These are phyloP conservation scores for Coniochaeta prunicola DNA, from an alignment of 2,329 filamentous ascomycete species.

Conservation along the genomic window DNA sequence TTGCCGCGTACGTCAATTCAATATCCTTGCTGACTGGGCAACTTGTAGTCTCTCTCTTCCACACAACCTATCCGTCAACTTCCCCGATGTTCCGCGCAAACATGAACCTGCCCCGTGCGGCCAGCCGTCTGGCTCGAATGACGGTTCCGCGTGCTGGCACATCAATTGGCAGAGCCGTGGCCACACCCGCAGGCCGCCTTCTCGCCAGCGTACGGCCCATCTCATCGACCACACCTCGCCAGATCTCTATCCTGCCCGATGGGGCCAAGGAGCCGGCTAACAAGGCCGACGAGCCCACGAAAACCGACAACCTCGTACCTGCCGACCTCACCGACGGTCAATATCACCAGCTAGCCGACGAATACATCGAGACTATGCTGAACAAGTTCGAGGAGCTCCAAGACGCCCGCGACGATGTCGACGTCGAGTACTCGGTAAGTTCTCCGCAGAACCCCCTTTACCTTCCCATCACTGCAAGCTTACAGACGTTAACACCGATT, in stretches of 20 bases:
- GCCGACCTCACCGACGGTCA: conserved; percentile 60
- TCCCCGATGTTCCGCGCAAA: conserved; percentile 4
- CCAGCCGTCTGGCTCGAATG: conserved; percentile 23
- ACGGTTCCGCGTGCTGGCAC: conserved; percentile 3
- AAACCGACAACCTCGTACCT: conserved; percentile 28
- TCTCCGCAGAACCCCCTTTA: not conserved
- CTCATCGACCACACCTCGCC: conserved; percentile 26
- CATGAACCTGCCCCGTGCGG: conserved; percentile 30
- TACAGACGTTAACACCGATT: conserved; percentile 7
- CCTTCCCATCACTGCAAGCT: not conserved
- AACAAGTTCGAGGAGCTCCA: conserved; percentile 63
- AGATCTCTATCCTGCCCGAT: conserved; percentile 54
- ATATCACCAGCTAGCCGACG: conserved; percentile 73
- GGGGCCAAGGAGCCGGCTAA: conserved; percentile 28
- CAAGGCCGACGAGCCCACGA: conserved; percentile 29
- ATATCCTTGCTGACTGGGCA: not conserved
- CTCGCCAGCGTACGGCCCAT: conserved; percentile 8
- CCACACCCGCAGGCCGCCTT: not conserved
- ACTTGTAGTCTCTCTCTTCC: conserved; percentile 19
- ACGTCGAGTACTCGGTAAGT: conserved; percentile 82
- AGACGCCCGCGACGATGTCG: conserved; percentile 67
- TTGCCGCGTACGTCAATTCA: not conserved
- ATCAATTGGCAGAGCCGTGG: not conserved
- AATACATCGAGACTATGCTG: conserved; percentile 57
- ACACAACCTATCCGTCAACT: conserved; percentile 7